A percentile compares a stretch with the other conserved stretches of the same genome.
phyloP scores from a whole-genome alignment of 768 basidiomycete genomes.

The Crassisporium funariophilum region DNA sequence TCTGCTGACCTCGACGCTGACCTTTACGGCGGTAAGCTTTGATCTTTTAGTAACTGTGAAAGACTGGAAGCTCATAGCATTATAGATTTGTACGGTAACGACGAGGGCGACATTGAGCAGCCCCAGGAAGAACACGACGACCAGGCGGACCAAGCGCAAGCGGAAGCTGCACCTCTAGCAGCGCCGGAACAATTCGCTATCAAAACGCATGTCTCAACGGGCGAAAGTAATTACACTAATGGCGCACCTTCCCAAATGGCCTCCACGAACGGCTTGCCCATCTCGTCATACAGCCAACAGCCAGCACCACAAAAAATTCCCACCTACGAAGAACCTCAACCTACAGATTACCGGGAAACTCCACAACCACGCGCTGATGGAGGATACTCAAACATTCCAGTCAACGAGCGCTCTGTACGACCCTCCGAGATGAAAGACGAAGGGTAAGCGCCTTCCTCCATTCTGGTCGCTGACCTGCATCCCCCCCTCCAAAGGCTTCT shows the following conservation, averaged over 20 bases:
- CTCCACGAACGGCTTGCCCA: conserved; percentile 23
- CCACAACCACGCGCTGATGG: conserved; percentile 37
- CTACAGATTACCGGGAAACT: conserved; percentile 50
- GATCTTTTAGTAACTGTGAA: background rate
- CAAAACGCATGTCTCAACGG: conserved; percentile 8
- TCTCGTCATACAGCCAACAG: conserved; percentile 38
- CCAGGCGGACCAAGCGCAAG: conserved; percentile 18
- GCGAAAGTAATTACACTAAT: conserved; percentile 20
- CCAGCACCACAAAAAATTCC: conserved; percentile 70
- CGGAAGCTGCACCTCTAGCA: too few species aligned
- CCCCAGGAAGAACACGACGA: conserved; percentile 25
- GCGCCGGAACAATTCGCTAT: conserved; percentile 3
- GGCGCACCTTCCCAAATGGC: conserved; percentile 18
- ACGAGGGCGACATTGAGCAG: conserved; percentile 61
- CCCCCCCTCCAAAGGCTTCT: conserved; percentile 25
- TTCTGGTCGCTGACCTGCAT: conserved; percentile 19
- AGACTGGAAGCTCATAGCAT: background rate
- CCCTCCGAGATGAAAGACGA: conserved; percentile 96
- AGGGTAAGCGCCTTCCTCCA: conserved; percentile 76
- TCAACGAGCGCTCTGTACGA: conserved; percentile 67
- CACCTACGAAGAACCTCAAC: conserved; percentile 71
- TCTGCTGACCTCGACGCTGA: conserved; percentile 89
- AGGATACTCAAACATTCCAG: conserved; percentile 44
- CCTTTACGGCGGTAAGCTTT: conserved; percentile 78
- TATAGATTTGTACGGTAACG: conserved; percentile 75